A percentile compares a stretch with the other conserved stretches of the same genome.
Evolutionary conservation across 108 stramenopile genomes (phyloP).

Genomic region (Licmophora abbreviata): DNA sequence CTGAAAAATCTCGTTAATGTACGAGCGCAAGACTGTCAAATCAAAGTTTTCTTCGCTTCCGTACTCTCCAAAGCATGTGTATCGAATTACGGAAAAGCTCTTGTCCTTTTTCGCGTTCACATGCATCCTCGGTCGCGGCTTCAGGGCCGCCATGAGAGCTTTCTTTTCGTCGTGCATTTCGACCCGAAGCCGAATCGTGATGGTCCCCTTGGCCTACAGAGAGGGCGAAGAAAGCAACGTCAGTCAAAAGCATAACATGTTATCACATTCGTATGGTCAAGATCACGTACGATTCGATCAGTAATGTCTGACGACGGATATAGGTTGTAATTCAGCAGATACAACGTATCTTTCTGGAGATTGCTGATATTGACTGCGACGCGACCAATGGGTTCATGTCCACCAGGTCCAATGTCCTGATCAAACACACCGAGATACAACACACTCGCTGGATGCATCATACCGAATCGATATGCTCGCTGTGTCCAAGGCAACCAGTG

Average conservation of each 20-base stretch:
- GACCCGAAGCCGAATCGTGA: conserved; percentile 16
- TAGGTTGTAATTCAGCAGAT: conserved; percentile 16
- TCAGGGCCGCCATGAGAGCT: conserved; percentile 17
- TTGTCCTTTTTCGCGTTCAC: conserved; percentile 54
- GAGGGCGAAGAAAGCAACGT: too few relatives aligned
- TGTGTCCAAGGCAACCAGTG: conserved; percentile 52
- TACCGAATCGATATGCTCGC: conserved; percentile 38
- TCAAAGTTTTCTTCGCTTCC: conserved; percentile 52
- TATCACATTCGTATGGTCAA: too few relatives aligned
- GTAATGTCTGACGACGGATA: conserved; percentile 7
- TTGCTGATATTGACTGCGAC: conserved; percentile 20
- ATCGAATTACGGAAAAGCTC: conserved; percentile 47
- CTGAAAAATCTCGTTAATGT: conserved; percentile 61
- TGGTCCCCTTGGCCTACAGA: conserved; percentile 5
- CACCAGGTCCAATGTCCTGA: conserved; percentile 29
- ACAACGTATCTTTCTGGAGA: conserved; percentile 13
- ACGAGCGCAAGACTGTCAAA: conserved; percentile 48
- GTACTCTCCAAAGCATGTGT: conserved; percentile 40
- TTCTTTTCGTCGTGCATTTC: conserved; percentile 15
- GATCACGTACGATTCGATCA: conserved; percentile 6
- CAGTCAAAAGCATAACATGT: neutral
- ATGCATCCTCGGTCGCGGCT: conserved; percentile 34
- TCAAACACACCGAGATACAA: conserved; percentile 37
- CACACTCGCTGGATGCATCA: conserved; percentile 20
- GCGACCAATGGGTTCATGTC: conserved; percentile 36